Evolutionary conservation across 371 early-diverging fungal species (phyloP).

Genomic region (Mortierella sp.): DNA sequence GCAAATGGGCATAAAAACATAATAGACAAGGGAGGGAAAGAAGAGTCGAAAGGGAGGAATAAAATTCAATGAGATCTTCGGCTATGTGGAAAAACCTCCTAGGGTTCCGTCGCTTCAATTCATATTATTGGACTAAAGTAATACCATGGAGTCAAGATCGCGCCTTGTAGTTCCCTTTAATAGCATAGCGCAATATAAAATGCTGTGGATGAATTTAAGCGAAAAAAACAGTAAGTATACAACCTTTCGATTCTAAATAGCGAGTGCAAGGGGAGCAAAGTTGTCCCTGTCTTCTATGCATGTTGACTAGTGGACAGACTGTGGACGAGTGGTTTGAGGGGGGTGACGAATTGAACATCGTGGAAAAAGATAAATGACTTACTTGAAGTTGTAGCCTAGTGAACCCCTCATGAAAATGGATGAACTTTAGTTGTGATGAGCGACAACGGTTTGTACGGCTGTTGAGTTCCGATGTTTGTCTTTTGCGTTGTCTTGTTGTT

Average conservation of each 20-base stretch:
- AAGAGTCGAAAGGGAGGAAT: background rate
- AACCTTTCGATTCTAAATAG: too few species aligned
- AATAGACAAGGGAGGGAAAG: background rate
- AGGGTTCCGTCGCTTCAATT: background rate
- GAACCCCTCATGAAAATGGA: background rate
- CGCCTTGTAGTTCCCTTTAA: conserved; percentile 1
- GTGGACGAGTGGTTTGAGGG: background rate
- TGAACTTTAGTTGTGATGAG: background rate
- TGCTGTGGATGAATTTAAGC: conserved; percentile 1
- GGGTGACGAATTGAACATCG: too few species aligned
- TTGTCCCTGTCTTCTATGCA: too few species aligned
- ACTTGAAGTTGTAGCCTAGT: conserved; percentile 9
- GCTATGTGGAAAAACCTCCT: background rate
- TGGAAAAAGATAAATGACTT: background rate
- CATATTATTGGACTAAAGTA: too few species aligned
- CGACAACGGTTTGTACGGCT: background rate
- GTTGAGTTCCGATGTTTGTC: background rate
- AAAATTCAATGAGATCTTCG: too few species aligned
- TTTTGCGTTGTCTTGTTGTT: too few species aligned
- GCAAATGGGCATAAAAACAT: background rate
- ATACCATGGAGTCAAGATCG: conserved; percentile 7
- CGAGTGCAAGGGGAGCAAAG: conserved; percentile 4
- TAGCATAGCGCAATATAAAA: conserved; percentile 10
- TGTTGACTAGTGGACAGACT: too few species aligned
- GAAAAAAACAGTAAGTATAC: background rate